Evolutionary conservation across 2,329 filamentous ascomycete genomes (phyloP).

Genomic region (Penicillium expansum): DNA sequence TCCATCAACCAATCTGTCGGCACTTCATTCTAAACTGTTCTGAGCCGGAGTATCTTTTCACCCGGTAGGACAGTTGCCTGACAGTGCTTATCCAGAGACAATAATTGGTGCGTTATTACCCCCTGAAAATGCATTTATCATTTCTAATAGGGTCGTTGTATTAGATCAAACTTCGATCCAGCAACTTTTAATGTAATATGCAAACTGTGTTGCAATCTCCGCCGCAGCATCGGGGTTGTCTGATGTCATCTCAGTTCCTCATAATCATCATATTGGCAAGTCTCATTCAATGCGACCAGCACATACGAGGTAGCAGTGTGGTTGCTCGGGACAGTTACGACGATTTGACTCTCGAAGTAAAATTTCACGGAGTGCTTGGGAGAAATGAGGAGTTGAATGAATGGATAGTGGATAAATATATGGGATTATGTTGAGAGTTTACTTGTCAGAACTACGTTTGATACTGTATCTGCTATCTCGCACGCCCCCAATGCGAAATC

Average conservation of each 20-base stretch:
- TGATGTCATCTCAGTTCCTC: not conserved
- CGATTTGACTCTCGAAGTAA: not conserved
- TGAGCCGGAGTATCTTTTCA: not conserved
- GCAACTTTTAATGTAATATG: not conserved
- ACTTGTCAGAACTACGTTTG: not conserved
- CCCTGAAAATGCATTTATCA: not conserved
- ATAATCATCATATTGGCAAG: not conserved
- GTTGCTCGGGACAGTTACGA: not conserved
- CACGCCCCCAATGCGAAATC: not conserved
- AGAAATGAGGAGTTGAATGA: not conserved
- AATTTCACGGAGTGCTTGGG: not conserved
- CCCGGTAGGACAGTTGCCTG: not conserved
- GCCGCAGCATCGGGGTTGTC: fast-evolving
- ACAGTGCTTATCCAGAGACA: not conserved
- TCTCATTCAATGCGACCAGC: too few relatives aligned
- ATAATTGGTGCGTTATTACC: not conserved
- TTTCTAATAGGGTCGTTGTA: not conserved
- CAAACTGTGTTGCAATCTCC: not conserved
- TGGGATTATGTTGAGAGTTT: too few relatives aligned
- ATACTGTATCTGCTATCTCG: not conserved
- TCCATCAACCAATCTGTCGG: not conserved
- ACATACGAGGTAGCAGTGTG: not conserved
- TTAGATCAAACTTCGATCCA: not conserved
- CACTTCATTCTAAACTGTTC: not conserved
- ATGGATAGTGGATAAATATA: too few relatives aligned